Evolutionary conservation across 1,139 yeast species (phyloP), one percentile per base, ranked within the genome.

Genomic region (Trichomonascaceae sp.): DNA sequence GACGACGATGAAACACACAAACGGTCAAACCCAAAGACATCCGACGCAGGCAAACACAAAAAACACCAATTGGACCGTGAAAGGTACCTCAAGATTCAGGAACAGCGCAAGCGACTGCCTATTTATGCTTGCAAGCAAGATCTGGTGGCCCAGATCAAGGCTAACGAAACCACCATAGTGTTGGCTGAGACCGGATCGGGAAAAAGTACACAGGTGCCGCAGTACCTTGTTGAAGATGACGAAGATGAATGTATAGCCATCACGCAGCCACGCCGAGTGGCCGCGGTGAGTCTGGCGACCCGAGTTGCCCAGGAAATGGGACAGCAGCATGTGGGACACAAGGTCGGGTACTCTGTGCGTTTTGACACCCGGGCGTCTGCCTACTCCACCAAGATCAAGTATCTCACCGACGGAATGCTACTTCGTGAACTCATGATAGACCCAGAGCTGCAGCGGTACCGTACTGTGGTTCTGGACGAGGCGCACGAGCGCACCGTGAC

Each of bases 141-240:
- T 36, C 70, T 89, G 17, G 50, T 79, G 39, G 60, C 68, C 11
- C 71, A 74, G 43, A 55, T 89, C 2, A 39, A 56, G 8, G 44
- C 60, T 8, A 71, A 77, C 46, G 76, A 69, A 41, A 93, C 84
- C 3, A 74, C 87, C 0, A 74, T 89, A 3, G 64, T 89, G 9
- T 79, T 89, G 51, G 98, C 98, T 56, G 98, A 89, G 52, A 89
- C 98, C 0, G 98, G 98, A 30, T 81, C 95, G 1, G 98, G 98
- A 46, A 89, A 89, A 54, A 85, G 97, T 1, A 89, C 98, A 0
- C 98, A 89, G 56, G 62, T 89, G 22, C 85, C 97, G 0, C 98
- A 89, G 56, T 35, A 42, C 4, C 41, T 42, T 14, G 33, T 36
- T 28, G 13, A 27, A 9, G 47, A 48, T 27, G 47, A 56, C 25